These are phyloP conservation scores for Erysimum cheiranthoides DNA, from an alignment of 345 rosid species.

Conservation along the genomic window DNA sequence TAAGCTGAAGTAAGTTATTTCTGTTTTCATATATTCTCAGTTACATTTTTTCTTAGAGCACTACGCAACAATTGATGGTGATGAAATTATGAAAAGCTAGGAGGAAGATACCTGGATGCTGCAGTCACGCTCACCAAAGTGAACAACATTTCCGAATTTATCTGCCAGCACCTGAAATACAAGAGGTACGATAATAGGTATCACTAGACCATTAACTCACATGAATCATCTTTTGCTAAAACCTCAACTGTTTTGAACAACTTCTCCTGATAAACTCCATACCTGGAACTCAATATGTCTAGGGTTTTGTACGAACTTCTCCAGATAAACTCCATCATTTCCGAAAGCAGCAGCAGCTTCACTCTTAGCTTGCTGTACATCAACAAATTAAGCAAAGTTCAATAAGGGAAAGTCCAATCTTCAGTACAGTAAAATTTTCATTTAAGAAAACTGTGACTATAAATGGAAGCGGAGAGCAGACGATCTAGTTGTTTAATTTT, in stretches of 20 bases:
- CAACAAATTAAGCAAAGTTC: slow-evolving; percentile 17
- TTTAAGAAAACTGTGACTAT: not conserved
- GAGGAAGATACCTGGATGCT: slow-evolving; percentile 82
- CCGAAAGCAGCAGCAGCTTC: slow-evolving; percentile 99
- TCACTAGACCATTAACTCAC: not conserved
- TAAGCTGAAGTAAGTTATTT: not conserved
- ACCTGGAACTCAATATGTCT: slow-evolving; percentile 99
- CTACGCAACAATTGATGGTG: not conserved
- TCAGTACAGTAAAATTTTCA: not conserved
- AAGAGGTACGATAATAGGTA: slow-evolving; percentile 9
- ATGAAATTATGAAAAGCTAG: not conserved
- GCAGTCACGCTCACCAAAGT: slow-evolving; percentile 99
- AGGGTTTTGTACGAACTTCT: slow-evolving; percentile 92
- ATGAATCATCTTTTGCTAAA: slow-evolving; percentile 2
- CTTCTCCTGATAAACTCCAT: slow-evolving; percentile 25
- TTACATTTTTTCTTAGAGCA: not conserved
- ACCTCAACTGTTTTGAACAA: not conserved
- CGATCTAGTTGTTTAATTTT: not conserved
- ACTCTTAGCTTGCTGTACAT: slow-evolving; percentile 91
- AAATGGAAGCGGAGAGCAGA: not conserved
- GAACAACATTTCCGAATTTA: slow-evolving; percentile 95
- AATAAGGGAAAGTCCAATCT: not conserved
- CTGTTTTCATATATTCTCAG: not conserved
- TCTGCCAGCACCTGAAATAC: slow-evolving; percentile 90
- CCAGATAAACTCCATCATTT: slow-evolving; percentile 97